Evolutionary conservation across 805 yeast genomes (phyloP).

Genomic region (Schwanniomyces occidentalis): DNA sequence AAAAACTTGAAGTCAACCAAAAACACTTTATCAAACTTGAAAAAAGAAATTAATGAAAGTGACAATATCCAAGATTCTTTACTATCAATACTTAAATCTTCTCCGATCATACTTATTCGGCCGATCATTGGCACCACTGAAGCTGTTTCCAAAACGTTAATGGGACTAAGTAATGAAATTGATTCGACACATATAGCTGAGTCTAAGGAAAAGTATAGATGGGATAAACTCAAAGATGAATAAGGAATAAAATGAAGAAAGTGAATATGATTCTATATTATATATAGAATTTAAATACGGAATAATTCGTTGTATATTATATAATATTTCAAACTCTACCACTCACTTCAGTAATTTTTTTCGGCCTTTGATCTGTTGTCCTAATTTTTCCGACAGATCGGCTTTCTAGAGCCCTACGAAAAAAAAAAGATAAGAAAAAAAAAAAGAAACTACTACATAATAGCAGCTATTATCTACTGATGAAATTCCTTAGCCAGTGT

Average conservation of each 20-base stretch:
- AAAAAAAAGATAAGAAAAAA: too few relatives aligned
- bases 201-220: constrained; percentile 65
- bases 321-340: too few relatives aligned
- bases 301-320: too few relatives aligned
- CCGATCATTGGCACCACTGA: constrained; percentile 94
- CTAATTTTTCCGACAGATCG: too few relatives aligned
- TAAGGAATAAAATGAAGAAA: background rate
- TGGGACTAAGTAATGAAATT: constrained; percentile 81
- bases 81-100: constrained; percentile 64
- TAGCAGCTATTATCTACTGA: too few relatives aligned
- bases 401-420: too few relatives aligned
- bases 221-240: constrained; percentile 6
- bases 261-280: too few relatives aligned
- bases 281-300: too few relatives aligned
- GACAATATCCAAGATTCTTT: constrained; percentile 69
- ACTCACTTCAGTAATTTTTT: too few relatives aligned
- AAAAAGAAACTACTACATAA: too few relatives aligned
- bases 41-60: constrained; percentile 61
- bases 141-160: constrained; percentile 76
- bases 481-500: too few relatives aligned
- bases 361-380: too few relatives aligned
- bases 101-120: constrained; percentile 78
- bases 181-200: constrained; percentile 63
- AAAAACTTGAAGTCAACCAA: constrained; percentile 66
- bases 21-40: constrained; percentile 59